Base-by-base conservation (phyloP, 306 rosid genomes). In the Prunus dulcis region DNA sequence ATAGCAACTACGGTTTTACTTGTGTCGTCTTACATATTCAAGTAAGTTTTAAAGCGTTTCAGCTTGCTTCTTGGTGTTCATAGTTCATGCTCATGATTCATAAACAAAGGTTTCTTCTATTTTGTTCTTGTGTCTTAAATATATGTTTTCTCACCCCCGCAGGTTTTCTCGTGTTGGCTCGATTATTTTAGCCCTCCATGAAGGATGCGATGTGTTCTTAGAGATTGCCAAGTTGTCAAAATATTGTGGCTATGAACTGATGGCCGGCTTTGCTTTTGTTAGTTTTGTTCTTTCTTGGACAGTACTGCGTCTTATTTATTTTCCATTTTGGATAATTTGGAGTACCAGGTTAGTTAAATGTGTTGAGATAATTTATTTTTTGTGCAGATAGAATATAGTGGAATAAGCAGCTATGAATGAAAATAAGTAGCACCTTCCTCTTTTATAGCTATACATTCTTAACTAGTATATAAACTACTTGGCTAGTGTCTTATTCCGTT, bases 121-220 rank as follows among this genome's bases (percentile, higher is more conserved):
- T 45, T 58, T 57, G 18, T 52, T 63, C 32, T 1, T 23, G 17
- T 52, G 23, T 75, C 63, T 53, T 34, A 46, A 64, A 18, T 28
- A 64, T 25, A 45, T 14, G 3, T 19, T 81, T 32, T 43, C 23
- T 19, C 34, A 38, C 10, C 9, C 3, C 68, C 9, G 61, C 76
- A 82, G 85, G 72, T 82, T 82, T 77, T 75, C 76, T 67, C 78
- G 85, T 23, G 85, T 77, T 23, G 85, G 85, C 43, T 77, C 82
- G 0, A 20, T 77, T 75, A 77, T 82, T 72, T 72, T 82, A 72
- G 85, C 82, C 32, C 69, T 82, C 57, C 85, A 82, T 41, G 85
- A 82, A 82, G 85, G 85, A 66, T 72, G 66, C n/a, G 85, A 82
- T 70, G 85, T 82, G 65, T 19, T 82, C 25, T 65, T 82, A 60